Evolutionary conservation across 192 early-diverging fungal species (phyloP).

Genomic region (Polychytrium aggregatum): DNA sequence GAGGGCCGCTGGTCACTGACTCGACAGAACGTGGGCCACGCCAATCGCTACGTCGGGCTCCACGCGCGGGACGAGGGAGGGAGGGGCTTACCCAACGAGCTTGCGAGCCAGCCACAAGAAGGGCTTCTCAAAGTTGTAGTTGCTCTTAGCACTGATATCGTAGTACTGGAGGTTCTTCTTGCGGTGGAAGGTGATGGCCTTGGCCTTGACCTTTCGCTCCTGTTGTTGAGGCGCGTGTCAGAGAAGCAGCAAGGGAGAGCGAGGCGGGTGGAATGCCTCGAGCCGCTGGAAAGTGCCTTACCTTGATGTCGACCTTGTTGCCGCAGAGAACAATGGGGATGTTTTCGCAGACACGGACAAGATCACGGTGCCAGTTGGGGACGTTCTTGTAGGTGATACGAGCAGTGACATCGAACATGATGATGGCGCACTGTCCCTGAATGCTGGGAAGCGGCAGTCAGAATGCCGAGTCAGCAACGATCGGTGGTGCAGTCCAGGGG

Average conservation of each 20-base stretch:
- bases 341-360: constrained; percentile 99
- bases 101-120: constrained; percentile 99
- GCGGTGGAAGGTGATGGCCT: constrained; percentile 99
- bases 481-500: too few relatives aligned
- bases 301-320: constrained; percentile 99
- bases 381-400: constrained; percentile 99
- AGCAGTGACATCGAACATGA: constrained; percentile 99
- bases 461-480: too few relatives aligned
- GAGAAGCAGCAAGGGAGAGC: neutral
- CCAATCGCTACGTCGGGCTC: too few relatives aligned
- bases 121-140: constrained; percentile 99
- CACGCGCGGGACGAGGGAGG: too few relatives aligned
- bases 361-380: constrained; percentile 99
- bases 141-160: constrained; percentile 98
- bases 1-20: too few relatives aligned
- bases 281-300: constrained; percentile 10
- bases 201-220: constrained; percentile 99
- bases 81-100: constrained; percentile 63
- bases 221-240: constrained; percentile 4
- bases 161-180: constrained; percentile 99
- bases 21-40: neutral
- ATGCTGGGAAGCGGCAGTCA: constrained; percentile 46
- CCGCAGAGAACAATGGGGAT: constrained; percentile 99
- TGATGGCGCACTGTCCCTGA: constrained; percentile 98
- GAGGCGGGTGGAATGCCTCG: neutral